A percentile compares a stretch with the other conserved stretches of the same genome.
These are phyloP conservation scores for Pseudocercospora eumusae DNA, from an alignment of 2,329 filamentous ascomycete genomes.

Conservation along the genomic window DNA sequence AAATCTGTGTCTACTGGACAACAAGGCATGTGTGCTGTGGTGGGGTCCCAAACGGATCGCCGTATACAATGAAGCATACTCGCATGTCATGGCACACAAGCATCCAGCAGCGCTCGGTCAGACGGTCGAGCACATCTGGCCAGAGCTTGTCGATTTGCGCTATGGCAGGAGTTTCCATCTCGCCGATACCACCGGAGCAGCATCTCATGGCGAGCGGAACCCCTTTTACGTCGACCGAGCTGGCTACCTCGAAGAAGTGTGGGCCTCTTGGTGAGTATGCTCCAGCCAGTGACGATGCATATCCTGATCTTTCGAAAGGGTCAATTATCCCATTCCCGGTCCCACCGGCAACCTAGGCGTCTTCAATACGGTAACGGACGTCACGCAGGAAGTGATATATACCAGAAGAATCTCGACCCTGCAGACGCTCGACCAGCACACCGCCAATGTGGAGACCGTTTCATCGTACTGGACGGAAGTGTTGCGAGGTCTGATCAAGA, in stretches of 20 bases:
- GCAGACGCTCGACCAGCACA: conserved; percentile 16
- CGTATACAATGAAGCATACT: conserved; percentile 43
- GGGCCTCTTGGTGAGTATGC: conserved; percentile 14
- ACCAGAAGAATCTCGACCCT: conserved; percentile 23
- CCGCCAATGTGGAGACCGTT: not conserved
- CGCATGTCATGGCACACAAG: conserved; percentile 37
- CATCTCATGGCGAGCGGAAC: conserved; percentile 18
- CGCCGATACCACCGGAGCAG: conserved; percentile 18
- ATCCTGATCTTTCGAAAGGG: not conserved
- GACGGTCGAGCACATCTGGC: conserved; percentile 26
- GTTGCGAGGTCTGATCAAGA: conserved; percentile 15
- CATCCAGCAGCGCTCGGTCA: conserved; percentile 28
- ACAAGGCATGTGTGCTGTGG: conserved; percentile 24
- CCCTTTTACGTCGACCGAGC: conserved; percentile 22
- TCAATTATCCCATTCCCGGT: conserved; percentile 14
- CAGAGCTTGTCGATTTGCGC: conserved; percentile 17
- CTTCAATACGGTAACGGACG: conserved; percentile 19
- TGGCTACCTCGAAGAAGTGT: conserved; percentile 23
- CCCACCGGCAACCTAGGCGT: conserved; percentile 15
- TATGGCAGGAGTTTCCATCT: conserved; percentile 13
- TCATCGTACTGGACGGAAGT: conserved; percentile 15
- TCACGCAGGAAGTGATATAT: conserved; percentile 20
- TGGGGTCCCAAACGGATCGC: conserved; percentile 38
- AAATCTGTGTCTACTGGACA: conserved; percentile 27
- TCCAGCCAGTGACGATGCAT: too few relatives aligned